Evolutionary conservation across 257 asterid genomes (phyloP), one percentile per base, ranked within the genome.

Genomic region (Coffea canephora): DNA sequence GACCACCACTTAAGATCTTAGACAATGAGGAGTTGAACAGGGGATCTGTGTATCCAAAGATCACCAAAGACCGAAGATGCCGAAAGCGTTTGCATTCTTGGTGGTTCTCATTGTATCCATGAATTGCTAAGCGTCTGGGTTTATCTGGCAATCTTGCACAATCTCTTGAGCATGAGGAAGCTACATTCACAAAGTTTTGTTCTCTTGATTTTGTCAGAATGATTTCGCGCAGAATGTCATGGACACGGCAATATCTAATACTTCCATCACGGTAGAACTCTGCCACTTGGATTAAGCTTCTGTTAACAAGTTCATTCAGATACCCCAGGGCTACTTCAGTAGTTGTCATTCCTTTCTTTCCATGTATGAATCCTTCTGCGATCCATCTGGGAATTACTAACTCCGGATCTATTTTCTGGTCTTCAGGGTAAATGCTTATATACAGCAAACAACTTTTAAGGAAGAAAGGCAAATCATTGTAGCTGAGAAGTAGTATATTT

Each of bases 341-440:
- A 0, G 41, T 8, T 68, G 57, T 55, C 31, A 39, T 59, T 70
- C 71, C 71, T 15, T n/a, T 23, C 34, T 6, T 61, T 43, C 16
- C 46, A 18, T 9, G 62, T 5, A 71, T 15, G 31, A 79, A 48
- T 61, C 78, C 78, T 73, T 80, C 68, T 1, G 76, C 69, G 54
- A 16, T 55, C 83, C 83, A 80, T 3, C 18, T 57, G 6, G 27
- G 16, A 36, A 73, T 39, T 39, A 80, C 41, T 7, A 11, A 46
- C 1, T 0, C 3, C 46, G 25, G 49, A 0, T 65, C 19, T 0
- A 79, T 73, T 18, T 0, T 1, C 12, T 4, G 8, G 68, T 80
- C 79, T 73, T 80, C 79, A 10, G 84, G 80, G 23, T 75, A 74
- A 10, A 81, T 75, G 76, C 84, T 68, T 36, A 68, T 16, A 31